A percentile compares a stretch with the other conserved stretches of the same genome.
Evolutionary conservation across 2,329 filamentous ascomycete genomes (phyloP).

Genomic region (Septoria petroselini): DNA sequence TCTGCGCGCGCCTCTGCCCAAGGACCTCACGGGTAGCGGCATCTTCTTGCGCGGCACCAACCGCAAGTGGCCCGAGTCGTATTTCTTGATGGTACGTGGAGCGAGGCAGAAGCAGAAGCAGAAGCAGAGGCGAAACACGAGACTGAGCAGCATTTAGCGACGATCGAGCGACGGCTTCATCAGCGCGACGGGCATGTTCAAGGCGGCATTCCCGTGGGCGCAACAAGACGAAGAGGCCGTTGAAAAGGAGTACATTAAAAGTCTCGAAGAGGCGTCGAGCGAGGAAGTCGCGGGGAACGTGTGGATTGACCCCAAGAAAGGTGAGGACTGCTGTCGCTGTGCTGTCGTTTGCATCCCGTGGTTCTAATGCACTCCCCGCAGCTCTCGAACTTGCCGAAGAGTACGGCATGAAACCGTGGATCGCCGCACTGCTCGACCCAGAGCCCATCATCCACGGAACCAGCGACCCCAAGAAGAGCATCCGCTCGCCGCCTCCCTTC

Average conservation of each 20-base stretch:
- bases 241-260: conserved; percentile 82
- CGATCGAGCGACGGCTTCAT: conserved; percentile 81
- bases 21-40: conserved; percentile 80
- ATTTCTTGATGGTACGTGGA: conserved; percentile 74
- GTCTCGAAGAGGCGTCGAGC: conserved; percentile 71
- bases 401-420: conserved; percentile 83
- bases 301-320: conserved; percentile 80
- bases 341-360: not conserved
- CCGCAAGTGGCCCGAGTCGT: conserved; percentile 70
- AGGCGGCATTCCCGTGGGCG: conserved; percentile 77
- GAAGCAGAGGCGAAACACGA: not conserved
- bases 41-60: conserved; percentile 76
- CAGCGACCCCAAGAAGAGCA: conserved; percentile 62
- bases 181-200: conserved; percentile 88
- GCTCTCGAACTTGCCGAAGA: conserved; percentile 81
- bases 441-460: conserved; percentile 67
- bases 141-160: conserved; percentile 50
- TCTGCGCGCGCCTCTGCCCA: conserved; percentile 84
- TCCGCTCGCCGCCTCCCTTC: conserved; percentile 77
- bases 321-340: conserved; percentile 39
- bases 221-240: conserved; percentile 64
- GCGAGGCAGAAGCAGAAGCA: conserved; percentile 11
- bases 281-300: conserved; percentile 96
- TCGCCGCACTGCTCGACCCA: conserved; percentile 88
- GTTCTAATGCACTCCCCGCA: conserved; percentile 40